Evolutionary conservation across 805 yeast species (phyloP).

Genomic region (Ogataea henricii): DNA sequence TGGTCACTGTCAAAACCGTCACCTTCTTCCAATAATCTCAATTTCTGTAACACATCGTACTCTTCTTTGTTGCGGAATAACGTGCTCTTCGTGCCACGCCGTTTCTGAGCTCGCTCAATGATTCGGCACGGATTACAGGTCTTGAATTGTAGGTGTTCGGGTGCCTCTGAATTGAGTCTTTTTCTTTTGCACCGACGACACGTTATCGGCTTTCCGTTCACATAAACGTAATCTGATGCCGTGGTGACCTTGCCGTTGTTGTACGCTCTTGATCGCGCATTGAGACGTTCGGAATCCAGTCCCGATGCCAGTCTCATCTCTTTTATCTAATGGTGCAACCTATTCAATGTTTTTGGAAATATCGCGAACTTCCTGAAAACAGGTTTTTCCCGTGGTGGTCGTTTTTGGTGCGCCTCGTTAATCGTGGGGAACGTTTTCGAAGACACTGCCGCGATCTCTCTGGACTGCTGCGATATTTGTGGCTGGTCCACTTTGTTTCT

Average conservation of each 20-base stretch:
- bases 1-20: slow-evolving; percentile 4
- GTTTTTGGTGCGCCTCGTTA: neutral
- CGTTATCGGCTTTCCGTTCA: slow-evolving; percentile 38
- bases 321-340: neutral
- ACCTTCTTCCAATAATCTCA: slow-evolving; percentile 15
- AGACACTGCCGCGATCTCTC: neutral
- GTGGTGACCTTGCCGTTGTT: slow-evolving; percentile 14
- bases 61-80: slow-evolving; percentile 22
- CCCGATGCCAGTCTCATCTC: slow-evolving; percentile 23
- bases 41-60: slow-evolving; percentile 16
- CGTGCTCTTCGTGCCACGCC: slow-evolving; percentile 29
- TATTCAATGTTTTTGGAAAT: slow-evolving; percentile 2
- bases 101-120: slow-evolving; percentile 48
- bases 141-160: slow-evolving; percentile 56
- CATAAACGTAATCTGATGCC: slow-evolving; percentile 23
- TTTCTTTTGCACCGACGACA: slow-evolving; percentile 61
- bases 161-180: slow-evolving; percentile 56
- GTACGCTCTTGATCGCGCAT: slow-evolving; percentile 20
- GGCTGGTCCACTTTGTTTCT: neutral
- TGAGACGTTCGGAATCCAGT: slow-evolving; percentile 18
- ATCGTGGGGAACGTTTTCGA: neutral
- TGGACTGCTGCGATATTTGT: neutral
- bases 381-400: neutral
- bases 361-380: slow-evolving; percentile 10
- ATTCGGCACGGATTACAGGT: slow-evolving; percentile 61